These are phyloP conservation scores for Cucumis sativus DNA, from an alignment of 306 rosid genomes.

Conservation along the genomic window DNA sequence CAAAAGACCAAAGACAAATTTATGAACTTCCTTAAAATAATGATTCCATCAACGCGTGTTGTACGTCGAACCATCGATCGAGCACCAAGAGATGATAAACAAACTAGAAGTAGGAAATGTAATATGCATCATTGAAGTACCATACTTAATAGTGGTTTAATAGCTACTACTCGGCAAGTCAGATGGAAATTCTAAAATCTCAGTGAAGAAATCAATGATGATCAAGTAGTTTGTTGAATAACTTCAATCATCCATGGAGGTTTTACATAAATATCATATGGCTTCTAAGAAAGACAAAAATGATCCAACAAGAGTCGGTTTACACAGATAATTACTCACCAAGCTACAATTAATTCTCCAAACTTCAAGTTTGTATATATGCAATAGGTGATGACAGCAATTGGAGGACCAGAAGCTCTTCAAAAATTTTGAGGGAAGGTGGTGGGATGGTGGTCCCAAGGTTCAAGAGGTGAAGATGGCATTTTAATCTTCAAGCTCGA, in stretches of 20 bases:
- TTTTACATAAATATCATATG: not conserved
- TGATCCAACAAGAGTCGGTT: not conserved
- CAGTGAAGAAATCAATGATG: not conserved
- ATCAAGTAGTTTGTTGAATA: not conserved
- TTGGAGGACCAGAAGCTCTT: not conserved
- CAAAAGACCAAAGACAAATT: not conserved
- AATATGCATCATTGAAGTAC: not conserved
- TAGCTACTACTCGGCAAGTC: not conserved
- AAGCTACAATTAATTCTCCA: not conserved
- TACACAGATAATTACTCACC: not conserved
- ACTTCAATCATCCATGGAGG: not conserved
- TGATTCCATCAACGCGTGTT: not conserved
- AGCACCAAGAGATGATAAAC: not conserved
- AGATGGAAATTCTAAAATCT: not conserved
- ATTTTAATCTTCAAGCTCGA: constrained; percentile 83
- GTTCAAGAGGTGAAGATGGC: not conserved
- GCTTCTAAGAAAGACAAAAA: not conserved
- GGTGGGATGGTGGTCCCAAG: not conserved
- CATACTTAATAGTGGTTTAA: not conserved
- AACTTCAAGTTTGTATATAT: not conserved
- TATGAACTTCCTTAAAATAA: not conserved
- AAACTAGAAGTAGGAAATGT: not conserved
- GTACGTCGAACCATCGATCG: not conserved
- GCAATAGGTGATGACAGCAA: not conserved
- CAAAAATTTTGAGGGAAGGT: not conserved